Base-by-base conservation (phyloP, 2,329 filamentous ascomycete genomes). In the Calonectria multiphialidica region DNA sequence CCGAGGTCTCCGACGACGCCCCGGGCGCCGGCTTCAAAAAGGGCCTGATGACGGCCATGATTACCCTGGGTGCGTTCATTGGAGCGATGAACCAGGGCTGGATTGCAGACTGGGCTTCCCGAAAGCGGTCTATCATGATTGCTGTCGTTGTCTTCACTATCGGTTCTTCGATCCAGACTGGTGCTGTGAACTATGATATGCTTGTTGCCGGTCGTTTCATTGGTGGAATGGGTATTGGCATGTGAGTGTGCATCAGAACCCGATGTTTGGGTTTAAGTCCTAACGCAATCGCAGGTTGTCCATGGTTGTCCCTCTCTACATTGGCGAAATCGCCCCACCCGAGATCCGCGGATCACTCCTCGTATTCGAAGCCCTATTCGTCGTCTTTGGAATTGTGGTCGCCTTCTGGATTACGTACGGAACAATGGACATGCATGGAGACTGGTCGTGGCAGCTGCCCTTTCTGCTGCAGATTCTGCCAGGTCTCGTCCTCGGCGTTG, bases 41-140 rank as follows among this genome's bases (percentile, higher is more conserved):
- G 21, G 79, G 87, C 23, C 88, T 88, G 82, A 87, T 88, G 74
- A 86, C 88, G 4, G 87, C 87, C 37, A 87, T 85, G 18, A 80
- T 89, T 7, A 79, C 87, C 2, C 80, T 89, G 0, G 82, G 85
- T 66, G 87, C 87, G 8, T 88, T 86, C 82, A 79, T 87, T 53
- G 87, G 87, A 6, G 87, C 87, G 3, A 78, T 88, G 25, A 76
- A 83, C 71, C 84, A 84, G 68, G 84, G 84, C 1, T 82, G 84
- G 70, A 72, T 84, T 8, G 81, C 82, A 35, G 82, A 84, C 70
- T 71, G 70, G 12, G 71, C 81, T 21, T 82, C 80, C 1, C 78
- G 82, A 25, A 82, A 81, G 45, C 78, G 80, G 8, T 81, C 81
- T 5, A 82, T 84, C 15, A 78, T 82, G 42, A 72, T 83, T 9